Conservation (phyloP, 2,329 filamentous ascomycete genomes). For the Phyllachora maydis region DNA sequence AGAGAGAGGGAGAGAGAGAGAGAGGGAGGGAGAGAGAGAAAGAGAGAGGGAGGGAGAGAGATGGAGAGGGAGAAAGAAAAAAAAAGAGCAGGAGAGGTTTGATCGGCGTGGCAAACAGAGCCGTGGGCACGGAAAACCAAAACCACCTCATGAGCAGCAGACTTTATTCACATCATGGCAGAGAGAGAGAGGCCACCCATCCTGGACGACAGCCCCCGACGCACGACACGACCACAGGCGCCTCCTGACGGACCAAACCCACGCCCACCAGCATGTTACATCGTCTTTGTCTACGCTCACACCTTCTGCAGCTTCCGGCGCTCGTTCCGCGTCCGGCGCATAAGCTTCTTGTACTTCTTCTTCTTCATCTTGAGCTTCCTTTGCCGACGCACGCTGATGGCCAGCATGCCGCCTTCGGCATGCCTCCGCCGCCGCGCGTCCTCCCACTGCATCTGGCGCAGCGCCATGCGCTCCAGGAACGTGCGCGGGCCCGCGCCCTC, state of each 20-base stretch:
- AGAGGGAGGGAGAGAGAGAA: too few relatives aligned
- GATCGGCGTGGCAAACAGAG: too few relatives aligned
- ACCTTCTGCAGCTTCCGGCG: constrained; percentile 64
- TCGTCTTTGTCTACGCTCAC: constrained; percentile 8
- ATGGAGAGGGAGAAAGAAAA: too few relatives aligned
- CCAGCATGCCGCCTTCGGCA: constrained; percentile 39
- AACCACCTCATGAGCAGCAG: too few relatives aligned
- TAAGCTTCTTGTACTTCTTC: constrained; percentile 99
- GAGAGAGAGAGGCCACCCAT: not conserved
- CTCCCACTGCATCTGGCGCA: constrained; percentile 39
- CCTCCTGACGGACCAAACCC: too few relatives aligned
- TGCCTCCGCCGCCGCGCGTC: constrained; percentile 26
- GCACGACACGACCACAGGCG: constrained; percentile 1
- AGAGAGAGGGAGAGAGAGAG: too few relatives aligned
- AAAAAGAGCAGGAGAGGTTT: too few relatives aligned
- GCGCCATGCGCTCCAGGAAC: constrained; percentile 52
- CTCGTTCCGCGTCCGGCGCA: constrained; percentile 76
- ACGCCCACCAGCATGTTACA: not conserved
- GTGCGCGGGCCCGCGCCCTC: constrained; percentile 21
- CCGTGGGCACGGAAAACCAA: too few relatives aligned
- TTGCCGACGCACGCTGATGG: constrained; percentile 82
- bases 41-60: too few relatives aligned
- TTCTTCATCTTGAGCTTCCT: constrained; percentile 99
- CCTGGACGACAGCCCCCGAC: too few relatives aligned
- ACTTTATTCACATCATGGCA: too few relatives aligned